A percentile compares a stretch with the other conserved stretches of the same genome.
phyloP scores from a whole-genome alignment of 2,329 filamentous ascomycete genomes.

The Diatrype stigma region DNA sequence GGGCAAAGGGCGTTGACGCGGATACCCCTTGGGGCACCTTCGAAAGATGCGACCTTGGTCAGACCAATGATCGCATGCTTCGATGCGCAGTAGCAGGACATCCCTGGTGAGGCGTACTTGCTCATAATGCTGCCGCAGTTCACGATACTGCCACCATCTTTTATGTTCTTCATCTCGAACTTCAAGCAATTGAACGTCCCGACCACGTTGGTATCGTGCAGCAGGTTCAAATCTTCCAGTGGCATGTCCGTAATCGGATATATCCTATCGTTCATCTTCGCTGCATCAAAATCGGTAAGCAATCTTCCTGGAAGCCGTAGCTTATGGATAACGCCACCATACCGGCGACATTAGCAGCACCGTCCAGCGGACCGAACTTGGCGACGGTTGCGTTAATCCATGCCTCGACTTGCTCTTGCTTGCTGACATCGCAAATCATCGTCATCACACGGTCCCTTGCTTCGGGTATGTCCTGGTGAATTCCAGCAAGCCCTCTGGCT shows the following conservation, averaged over 20 bases:
- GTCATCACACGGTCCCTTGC: too few species aligned
- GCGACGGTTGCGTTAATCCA: conserved; percentile 30
- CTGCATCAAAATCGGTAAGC: neutral
- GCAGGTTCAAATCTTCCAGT: conserved; percentile 36
- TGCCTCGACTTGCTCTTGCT: conserved; percentile 24
- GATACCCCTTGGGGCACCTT: conserved; percentile 12
- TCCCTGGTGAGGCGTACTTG: conserved; percentile 27
- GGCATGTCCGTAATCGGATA: conserved; percentile 12
- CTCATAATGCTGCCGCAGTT: conserved; percentile 39
- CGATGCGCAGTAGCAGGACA: conserved; percentile 24
- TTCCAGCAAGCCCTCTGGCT: conserved; percentile 18
- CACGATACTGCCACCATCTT: conserved; percentile 37
- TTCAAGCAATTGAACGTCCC: conserved; percentile 47
- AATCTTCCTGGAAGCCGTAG: neutral
- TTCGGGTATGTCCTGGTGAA: conserved; percentile 19
- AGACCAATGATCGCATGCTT: conserved; percentile 26
- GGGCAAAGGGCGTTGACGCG: conserved; percentile 20
- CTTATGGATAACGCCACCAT: neutral
- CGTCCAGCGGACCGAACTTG: conserved; percentile 25
- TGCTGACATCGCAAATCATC: conserved; percentile 14
- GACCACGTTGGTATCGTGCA: conserved; percentile 37
- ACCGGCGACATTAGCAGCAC: conserved; percentile 35
- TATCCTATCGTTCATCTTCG: neutral
- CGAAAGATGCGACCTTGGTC: conserved; percentile 26
- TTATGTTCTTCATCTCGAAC: conserved; percentile 38